Base-by-base conservation (phyloP, 495 filamentous ascomycete genomes). In the Aspergillus indologenus region DNA sequence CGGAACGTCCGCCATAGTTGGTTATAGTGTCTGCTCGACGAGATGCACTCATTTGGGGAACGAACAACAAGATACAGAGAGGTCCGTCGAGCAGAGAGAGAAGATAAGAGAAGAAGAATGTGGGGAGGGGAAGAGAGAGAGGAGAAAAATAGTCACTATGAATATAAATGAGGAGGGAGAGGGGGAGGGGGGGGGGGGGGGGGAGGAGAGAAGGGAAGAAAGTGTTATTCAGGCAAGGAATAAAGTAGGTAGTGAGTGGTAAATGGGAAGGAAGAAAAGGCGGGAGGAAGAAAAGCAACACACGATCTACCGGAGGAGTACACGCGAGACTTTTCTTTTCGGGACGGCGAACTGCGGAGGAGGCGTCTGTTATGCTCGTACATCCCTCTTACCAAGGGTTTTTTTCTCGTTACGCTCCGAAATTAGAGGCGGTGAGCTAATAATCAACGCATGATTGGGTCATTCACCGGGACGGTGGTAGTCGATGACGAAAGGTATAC, bases 1-100 rank as follows among this genome's bases (percentile, higher is more conserved):
- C 51, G 64, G 67, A 62, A 70, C 57, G 52, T 72, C 65, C 59
- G 77, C 69, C 77, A 79, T 79, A 58, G 56, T 78, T 70, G 63
- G 57, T 54, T 51, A 52, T 24, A 71, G 68, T 62, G 34, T 65
- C 69, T 69, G 63, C 68, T 61, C 67, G 63, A 70, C 63, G 64
- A 71, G 61, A 58, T 61, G 59, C 62, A 71, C 65, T 71, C 77
- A 79, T 79, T 73, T 70, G 75, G 48, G 57, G 57, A 56, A 57
- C 55, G 47, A 58, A 54, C 50, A 40, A 29, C 4, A 29, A 29
- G 54, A 11, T 40, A 47, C 31, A 57, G 23, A 62, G 44, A 60
- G 64, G 40, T 57, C 52, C 57, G 61, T 66, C 66, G 64, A 65
- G 60, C 61, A 63, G 57, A 63, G 57, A 62, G 54, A 15, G 17